Percentiles rank a stretch among this genome's conserved stretches.
These are phyloP conservation scores for Acanthamoeba royreba DNA, from an alignment of 208 protist genomes.

Conservation along the genomic window DNA sequence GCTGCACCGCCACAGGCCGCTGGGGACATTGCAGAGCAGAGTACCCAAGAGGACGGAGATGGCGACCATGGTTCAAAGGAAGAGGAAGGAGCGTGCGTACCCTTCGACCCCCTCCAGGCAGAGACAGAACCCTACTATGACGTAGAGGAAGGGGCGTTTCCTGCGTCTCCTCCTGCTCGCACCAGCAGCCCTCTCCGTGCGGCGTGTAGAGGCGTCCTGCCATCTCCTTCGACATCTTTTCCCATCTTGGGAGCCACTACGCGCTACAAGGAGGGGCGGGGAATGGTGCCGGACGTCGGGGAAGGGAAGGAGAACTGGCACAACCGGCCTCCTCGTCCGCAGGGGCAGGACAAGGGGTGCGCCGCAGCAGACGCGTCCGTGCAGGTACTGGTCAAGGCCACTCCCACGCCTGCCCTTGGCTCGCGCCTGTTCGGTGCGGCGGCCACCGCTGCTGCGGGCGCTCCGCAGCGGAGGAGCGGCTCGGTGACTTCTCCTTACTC, in stretches of 20 bases:
- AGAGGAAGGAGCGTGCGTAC: no score
- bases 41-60: not conserved
- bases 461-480: not conserved
- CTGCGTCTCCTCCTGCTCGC: not conserved
- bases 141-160: not conserved
- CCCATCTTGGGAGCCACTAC: not conserved
- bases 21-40: not conserved
- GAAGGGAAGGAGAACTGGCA: not conserved
- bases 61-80: no score
- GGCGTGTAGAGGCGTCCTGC: not conserved
- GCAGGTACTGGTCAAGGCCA: not conserved
- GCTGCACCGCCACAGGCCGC: not conserved
- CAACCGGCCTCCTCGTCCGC: not conserved
- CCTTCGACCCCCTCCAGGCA: no score
- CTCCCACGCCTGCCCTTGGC: not conserved
- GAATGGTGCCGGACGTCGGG: no score
- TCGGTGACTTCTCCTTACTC: not conserved
- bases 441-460: not conserved
- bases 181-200: not conserved
- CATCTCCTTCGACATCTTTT: not conserved
- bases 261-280: not conserved
- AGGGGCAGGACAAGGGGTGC: no score
- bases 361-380: not conserved
- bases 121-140: not conserved
- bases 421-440: not conserved